Conservation (phyloP, 2,329 filamentous ascomycete species). For the Peltaster fructicola region DNA sequence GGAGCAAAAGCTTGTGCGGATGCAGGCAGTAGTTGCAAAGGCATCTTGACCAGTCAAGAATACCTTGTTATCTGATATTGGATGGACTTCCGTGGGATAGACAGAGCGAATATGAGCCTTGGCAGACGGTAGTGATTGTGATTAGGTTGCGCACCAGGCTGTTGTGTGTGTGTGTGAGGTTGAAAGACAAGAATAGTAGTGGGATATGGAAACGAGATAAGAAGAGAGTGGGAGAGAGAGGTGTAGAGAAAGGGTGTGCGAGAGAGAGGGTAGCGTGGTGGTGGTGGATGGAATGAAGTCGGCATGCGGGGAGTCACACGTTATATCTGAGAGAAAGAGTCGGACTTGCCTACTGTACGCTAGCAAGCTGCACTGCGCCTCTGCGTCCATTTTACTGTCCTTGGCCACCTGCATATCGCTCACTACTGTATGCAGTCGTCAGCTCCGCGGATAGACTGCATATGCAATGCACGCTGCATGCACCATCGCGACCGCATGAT, state of each 20-base stretch:
- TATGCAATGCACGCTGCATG: background rate
- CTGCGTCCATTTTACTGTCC: constrained; percentile 4
- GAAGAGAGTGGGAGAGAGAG: constrained; percentile 9
- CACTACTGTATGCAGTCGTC: constrained; percentile 3
- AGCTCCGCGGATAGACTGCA: constrained; percentile 3
- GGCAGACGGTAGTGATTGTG: constrained; percentile 13
- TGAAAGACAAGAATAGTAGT: constrained; percentile 14
- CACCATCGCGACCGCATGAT: background rate
- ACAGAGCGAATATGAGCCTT: constrained; percentile 9
- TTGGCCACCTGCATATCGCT: constrained; percentile 3
- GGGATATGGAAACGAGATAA: constrained; percentile 9
- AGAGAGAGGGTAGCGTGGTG: constrained; percentile 11
- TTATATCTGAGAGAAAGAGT: constrained; percentile 2
- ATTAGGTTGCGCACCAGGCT: constrained; percentile 11
- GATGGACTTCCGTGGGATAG: constrained; percentile 8
- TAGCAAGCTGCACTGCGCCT: constrained; percentile 4
- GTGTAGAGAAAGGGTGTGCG: constrained; percentile 9
- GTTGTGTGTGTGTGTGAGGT: constrained; percentile 11
- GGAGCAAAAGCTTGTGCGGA: constrained; percentile 94
- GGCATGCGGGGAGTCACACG: constrained; percentile 4
- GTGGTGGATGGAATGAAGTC: constrained; percentile 4
- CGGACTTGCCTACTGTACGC: constrained; percentile 2
- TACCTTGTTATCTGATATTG: constrained; percentile 4
- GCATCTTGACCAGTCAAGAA: constrained; percentile 42
- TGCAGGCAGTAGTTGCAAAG: constrained; percentile 79